Evolutionary conservation across 225 moss, liverwort and hornwort species (phyloP), one percentile per base, ranked within the genome.

Genomic region (Neckera pumila): DNA sequence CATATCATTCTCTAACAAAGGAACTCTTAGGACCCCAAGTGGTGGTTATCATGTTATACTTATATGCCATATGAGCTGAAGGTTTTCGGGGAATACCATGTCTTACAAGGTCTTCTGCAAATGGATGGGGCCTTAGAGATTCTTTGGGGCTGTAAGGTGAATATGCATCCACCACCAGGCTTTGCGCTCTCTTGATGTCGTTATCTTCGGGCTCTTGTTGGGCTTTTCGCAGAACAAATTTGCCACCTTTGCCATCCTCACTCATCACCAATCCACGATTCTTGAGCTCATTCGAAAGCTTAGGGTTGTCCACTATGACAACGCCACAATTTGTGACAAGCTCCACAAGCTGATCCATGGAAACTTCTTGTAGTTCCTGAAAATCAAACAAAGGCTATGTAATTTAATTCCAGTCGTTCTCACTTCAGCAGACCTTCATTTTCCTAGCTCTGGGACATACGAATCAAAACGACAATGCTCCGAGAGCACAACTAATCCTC

Each of bases 91-190:
- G 56, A 8, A 19, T 89, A 92, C 92, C 86, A 38, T 87, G 83
- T 79, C 70, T 81, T 70, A 62, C 86, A 61, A 93, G 65, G 58
- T 88, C 90, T 59, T 86, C 51, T 12, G 86, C 89, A 62, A 90
- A 88, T 18, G 90, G 88, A 59, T 92, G 90, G 33, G 79, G 33
- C n/a, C 43, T 81, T 13, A 10, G 2, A 36, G 81, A 62, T 23
- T 83, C 80, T 80, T 89, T 93, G 12, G 92, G 93, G 59, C 93
- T 90, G 77, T 92, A 93, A 53, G 92, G 93, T 10, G 93, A 70
- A 80, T 90, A 92, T 8, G 93, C 89, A 72, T 93, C 93, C 86
- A 93, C 92, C 85, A 90, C 84, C 77, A 90, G 81, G 83, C 92
- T 93, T 69, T 92, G 93, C 89, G 86, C 82, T 81, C 93, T 69